These are phyloP conservation scores for Phaeosphaeriaceae sp. DNA, from an alignment of 2,329 filamentous ascomycete species.

Conservation along the genomic window DNA sequence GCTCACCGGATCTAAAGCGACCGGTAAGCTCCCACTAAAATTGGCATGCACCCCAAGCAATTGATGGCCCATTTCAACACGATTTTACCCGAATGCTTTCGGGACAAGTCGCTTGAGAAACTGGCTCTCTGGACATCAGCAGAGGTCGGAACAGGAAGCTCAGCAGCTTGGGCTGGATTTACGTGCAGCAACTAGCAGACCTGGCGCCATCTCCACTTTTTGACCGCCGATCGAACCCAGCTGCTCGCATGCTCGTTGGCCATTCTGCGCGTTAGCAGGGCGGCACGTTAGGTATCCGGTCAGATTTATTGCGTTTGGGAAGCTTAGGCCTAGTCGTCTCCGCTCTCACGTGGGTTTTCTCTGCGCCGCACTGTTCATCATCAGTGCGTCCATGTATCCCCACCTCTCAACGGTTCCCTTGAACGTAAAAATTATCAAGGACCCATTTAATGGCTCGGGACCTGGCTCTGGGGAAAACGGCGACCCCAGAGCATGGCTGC, in stretches of 20 bases:
- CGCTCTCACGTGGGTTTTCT: constrained; percentile 1
- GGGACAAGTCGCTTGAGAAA: constrained; percentile 5
- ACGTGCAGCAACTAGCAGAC: too few relatives aligned
- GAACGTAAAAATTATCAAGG: neutral
- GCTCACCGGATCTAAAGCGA: too few relatives aligned
- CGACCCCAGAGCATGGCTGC: neutral
- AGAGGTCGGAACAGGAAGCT: neutral
- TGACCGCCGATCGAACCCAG: constrained; percentile 5
- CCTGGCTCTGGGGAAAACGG: neutral
- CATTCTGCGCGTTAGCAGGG: constrained; percentile 14
- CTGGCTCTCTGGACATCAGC: neutral
- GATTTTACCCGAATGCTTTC: neutral
- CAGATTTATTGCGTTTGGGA: constrained; percentile 3
- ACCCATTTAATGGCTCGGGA: neutral
- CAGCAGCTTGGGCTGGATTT: too few relatives aligned
- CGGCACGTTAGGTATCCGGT: constrained; percentile 1
- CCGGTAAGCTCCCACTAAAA: too few relatives aligned
- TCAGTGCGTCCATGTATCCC: constrained; percentile 6
- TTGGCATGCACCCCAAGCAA: too few relatives aligned
- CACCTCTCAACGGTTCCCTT: neutral
- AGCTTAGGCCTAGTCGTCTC: constrained; percentile 11
- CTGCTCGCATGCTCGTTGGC: constrained; percentile 1
- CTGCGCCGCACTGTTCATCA: neutral
- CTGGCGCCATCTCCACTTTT: constrained; percentile 6
- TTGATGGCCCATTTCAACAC: neutral